Conservation (phyloP, 441 rosid species). For the Erodium texanum region DNA sequence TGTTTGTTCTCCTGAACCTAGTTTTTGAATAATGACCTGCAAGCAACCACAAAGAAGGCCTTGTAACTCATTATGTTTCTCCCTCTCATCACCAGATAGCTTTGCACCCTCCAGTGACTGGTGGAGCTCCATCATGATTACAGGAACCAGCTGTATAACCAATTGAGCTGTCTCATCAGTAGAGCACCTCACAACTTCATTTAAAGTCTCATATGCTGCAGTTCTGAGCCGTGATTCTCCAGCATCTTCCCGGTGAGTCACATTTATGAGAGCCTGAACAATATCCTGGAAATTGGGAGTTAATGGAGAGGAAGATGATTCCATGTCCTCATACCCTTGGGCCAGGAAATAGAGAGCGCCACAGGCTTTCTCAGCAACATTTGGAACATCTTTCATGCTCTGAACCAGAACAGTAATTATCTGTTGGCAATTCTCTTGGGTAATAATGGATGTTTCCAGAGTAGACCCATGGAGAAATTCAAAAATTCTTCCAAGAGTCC, state of each 20-base stretch:
- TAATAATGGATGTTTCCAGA: too few relatives aligned
- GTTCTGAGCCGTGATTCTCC: conserved; percentile 68
- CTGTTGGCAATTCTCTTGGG: too few relatives aligned
- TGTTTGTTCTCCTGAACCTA: conserved; percentile 58
- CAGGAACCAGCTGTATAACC: conserved; percentile 68
- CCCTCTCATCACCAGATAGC: conserved; percentile 72
- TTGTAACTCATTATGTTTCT: conserved; percentile 81
- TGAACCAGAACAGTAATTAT: too few relatives aligned
- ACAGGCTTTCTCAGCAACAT: conserved; percentile 92
- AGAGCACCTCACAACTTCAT: conserved; percentile 84
- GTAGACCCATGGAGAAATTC: too few relatives aligned
- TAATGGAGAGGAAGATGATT: too few relatives aligned
- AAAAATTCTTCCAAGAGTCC: too few relatives aligned
- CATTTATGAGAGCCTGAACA: conserved; percentile 49
- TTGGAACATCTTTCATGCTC: too few relatives aligned
- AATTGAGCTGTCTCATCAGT: conserved; percentile 50
- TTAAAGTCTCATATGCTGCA: conserved; percentile 82
- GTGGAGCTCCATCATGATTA: conserved; percentile 67
- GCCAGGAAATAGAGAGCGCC: too few relatives aligned
- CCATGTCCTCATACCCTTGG: too few relatives aligned
- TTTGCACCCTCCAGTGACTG: conserved; percentile 67
- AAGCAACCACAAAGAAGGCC: conserved; percentile 90
- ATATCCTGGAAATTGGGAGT: conserved; percentile 63
- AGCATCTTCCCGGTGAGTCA: conserved; percentile 60
- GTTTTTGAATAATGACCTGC: conserved; percentile 84